Percentiles rank a stretch among this genome's conserved stretches.
Conservation (phyloP, 768 basidiomycete genomes). For the Austroboletus eburneus region DNA sequence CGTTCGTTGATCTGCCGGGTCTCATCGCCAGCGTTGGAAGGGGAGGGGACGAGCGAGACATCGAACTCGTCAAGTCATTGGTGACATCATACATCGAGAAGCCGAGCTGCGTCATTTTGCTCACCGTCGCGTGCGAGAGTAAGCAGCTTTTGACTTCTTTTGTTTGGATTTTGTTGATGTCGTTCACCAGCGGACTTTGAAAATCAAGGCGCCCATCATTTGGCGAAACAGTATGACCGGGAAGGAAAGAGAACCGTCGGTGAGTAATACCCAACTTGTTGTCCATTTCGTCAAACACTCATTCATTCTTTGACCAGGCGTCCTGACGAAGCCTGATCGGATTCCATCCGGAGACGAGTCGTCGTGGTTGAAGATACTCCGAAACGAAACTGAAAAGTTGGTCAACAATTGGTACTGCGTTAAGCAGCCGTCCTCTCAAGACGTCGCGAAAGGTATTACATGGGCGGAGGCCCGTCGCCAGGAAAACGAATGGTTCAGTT, state of each 20-base stretch:
- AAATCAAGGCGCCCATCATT: conserved; percentile 69
- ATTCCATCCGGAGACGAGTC: conserved; percentile 26
- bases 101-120: conserved; percentile 63
- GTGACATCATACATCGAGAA: conserved; percentile 58
- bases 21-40: conserved; percentile 54
- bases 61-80: conserved; percentile 55
- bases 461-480: conserved; percentile 56
- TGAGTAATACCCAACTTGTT: conserved; percentile 22
- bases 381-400: conserved; percentile 39
- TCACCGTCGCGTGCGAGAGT: conserved; percentile 53
- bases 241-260: conserved; percentile 68
- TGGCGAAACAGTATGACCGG: conserved; percentile 58
- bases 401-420: conserved; percentile 31
- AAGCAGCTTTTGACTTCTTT: neutral
- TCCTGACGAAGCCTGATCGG: conserved; percentile 71
- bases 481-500: conserved; percentile 54
- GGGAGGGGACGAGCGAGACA: conserved; percentile 50
- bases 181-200: conserved; percentile 66
- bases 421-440: conserved; percentile 32
- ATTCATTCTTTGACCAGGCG: conserved; percentile 39
- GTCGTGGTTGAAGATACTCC: conserved; percentile 51
- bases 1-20: conserved; percentile 63
- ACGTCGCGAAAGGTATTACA: conserved; percentile 18
- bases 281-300: neutral
- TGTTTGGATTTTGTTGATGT: conserved; percentile 27